phyloP scores from a whole-genome alignment of 2,329 filamentous ascomycete species.

The Hypoxylon rubiginosum region DNA sequence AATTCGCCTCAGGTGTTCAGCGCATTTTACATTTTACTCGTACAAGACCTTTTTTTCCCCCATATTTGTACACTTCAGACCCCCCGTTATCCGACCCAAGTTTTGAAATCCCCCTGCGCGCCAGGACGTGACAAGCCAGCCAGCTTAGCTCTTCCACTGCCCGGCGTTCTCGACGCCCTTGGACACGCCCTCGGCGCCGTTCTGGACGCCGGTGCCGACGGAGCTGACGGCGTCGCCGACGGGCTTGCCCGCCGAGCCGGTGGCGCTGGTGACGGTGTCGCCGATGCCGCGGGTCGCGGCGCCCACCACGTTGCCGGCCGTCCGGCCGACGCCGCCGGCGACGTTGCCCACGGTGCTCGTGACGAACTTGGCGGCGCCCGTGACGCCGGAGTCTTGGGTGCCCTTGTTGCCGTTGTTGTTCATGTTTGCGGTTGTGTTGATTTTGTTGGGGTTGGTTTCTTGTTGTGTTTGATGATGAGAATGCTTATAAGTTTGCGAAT shows the following conservation, averaged over 20 bases:
- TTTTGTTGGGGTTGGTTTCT: conserved; percentile 1
- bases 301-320: conserved; percentile 53
- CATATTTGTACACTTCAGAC: neutral
- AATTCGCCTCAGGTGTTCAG: neutral
- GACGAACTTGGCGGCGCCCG: conserved; percentile 54
- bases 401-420: conserved; percentile 40
- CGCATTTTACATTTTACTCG: neutral
- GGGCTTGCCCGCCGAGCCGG: conserved; percentile 60
- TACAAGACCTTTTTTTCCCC: neutral
- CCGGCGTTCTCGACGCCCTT: conserved; percentile 63
- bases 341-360: conserved; percentile 52
- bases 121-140: too few relatives aligned
- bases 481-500: neutral
- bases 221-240: conserved; percentile 62
- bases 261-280: conserved; percentile 60
- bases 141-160: conserved; percentile 54
- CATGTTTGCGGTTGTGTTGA: conserved; percentile 40
- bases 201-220: conserved; percentile 59
- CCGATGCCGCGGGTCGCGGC: conserved; percentile 61
- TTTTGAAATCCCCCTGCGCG: too few relatives aligned
- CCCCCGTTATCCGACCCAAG: neutral
- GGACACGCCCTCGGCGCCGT: conserved; percentile 58
- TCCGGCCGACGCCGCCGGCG: conserved; percentile 50
- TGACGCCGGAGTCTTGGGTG: conserved; percentile 49
- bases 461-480: neutral